phyloP scores from a whole-genome alignment of 305 asterid species.

The Fraxinus latifolia region DNA sequence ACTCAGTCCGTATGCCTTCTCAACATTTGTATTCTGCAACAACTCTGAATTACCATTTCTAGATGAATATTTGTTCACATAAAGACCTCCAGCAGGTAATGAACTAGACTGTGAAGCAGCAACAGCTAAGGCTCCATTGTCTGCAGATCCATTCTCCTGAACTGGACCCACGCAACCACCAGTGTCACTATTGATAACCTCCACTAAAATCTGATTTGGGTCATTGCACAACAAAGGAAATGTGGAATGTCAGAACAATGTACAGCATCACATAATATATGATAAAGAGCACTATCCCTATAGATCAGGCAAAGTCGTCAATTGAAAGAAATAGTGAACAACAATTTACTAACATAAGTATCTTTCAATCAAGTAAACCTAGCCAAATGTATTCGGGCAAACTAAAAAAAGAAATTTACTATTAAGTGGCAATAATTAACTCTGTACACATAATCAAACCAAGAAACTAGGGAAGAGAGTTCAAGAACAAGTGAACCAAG shows the following conservation, averaged over 20 bases:
- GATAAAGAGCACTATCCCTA: constrained; percentile 10
- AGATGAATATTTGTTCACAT: constrained; percentile 63
- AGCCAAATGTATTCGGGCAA: background rate
- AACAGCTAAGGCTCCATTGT: constrained; percentile 52
- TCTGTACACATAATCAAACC: background rate
- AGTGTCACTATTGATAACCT: constrained; percentile 43
- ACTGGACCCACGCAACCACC: constrained; percentile 48
- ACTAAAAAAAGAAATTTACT: background rate
- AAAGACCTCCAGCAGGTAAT: constrained; percentile 60
- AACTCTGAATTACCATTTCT: constrained; percentile 69
- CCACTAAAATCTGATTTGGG: constrained; percentile 76
- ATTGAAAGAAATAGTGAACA: constrained; percentile 10
- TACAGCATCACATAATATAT: constrained; percentile 25
- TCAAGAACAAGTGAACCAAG: background rate
- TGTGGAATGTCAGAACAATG: constrained; percentile 24
- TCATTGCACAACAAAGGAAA: constrained; percentile 25
- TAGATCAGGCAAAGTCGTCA: constrained; percentile 18
- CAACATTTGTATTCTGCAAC: constrained; percentile 48
- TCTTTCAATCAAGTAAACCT: background rate
- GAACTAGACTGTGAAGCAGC: constrained; percentile 52
- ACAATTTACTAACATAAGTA: constrained; percentile 3
- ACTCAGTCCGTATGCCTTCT: constrained; percentile 61
- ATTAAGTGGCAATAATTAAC: background rate
- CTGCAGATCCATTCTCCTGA: constrained; percentile 64
- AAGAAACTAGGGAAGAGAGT: background rate